Conservation (phyloP, 1,139 yeast genomes). For the Pichia sp. region DNA sequence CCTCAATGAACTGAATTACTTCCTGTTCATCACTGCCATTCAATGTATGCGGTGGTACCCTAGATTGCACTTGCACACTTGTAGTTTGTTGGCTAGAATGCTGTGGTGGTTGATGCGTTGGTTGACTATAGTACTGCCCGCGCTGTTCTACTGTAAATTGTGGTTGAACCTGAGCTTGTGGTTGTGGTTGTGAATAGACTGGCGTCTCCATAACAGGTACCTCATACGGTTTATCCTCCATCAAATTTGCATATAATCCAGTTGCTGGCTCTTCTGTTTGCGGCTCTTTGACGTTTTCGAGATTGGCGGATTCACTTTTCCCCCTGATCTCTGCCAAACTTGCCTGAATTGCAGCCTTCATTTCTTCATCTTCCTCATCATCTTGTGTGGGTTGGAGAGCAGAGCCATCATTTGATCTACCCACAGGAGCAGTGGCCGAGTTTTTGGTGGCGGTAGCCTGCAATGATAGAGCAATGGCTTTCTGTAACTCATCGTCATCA, state of each 20-base stretch:
- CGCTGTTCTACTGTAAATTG: too few relatives aligned
- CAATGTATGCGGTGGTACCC: constrained; percentile 23
- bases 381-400: constrained; percentile 35
- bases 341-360: constrained; percentile 95
- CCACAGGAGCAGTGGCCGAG: not conserved
- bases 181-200: constrained; percentile 17
- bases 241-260: constrained; percentile 23
- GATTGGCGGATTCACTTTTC: not conserved
- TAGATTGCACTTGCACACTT: not conserved
- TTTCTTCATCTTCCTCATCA: constrained; percentile 79
- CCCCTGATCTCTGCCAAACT: constrained; percentile 67
- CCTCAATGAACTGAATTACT: constrained; percentile 60
- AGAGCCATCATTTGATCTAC: too few relatives aligned
- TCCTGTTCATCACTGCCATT: constrained; percentile 61
- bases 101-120: too few relatives aligned
- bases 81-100: constrained; percentile 1
- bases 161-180: constrained; percentile 11
- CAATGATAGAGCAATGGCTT: constrained; percentile 74
- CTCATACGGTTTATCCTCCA: constrained; percentile 2
- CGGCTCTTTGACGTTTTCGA: constrained; percentile 6
- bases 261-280: constrained; percentile 15
- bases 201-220: not conserved
- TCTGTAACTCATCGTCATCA: constrained; percentile 71
- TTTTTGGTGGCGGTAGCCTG: constrained; percentile 34
- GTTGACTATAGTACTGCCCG: too few relatives aligned